A percentile compares a stretch with the other conserved stretches of the same genome.
phyloP scores from a whole-genome alignment of 1,139 yeast genomes.

The Geotrichum bryndzae region DNA sequence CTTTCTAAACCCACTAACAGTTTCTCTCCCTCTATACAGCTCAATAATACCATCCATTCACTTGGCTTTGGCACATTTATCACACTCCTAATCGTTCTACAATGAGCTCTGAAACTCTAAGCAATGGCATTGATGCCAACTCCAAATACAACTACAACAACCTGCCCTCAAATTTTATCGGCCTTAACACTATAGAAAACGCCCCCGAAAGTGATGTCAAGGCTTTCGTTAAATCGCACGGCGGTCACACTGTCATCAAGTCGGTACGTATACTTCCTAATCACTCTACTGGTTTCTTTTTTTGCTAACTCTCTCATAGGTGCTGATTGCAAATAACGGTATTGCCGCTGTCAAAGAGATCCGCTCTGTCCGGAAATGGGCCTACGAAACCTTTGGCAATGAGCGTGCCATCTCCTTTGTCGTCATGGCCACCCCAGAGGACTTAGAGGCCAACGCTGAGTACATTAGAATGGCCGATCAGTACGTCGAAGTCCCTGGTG shows the following conservation, averaged over 20 bases:
- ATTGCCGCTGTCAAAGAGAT: constrained; percentile 98
- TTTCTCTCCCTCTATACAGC: background rate
- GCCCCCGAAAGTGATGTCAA: constrained; percentile 75
- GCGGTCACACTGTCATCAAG: constrained; percentile 93
- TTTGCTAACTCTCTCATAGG: constrained; percentile 27
- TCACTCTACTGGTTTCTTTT: background rate
- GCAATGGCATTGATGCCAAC: constrained; percentile 2
- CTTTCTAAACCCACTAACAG: background rate
- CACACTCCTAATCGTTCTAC: background rate
- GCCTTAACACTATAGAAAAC: constrained; percentile 63
- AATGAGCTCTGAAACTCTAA: constrained; percentile 8
- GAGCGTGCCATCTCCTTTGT: constrained; percentile 91
- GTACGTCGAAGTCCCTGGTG: constrained; percentile 97
- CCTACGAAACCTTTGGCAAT: constrained; percentile 94
- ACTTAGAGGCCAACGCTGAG: constrained; percentile 92
- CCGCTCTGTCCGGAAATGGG: constrained; percentile 96
- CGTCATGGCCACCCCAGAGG: constrained; percentile 99
- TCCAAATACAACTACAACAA: constrained; percentile 26
- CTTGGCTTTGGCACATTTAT: constrained; percentile 1
- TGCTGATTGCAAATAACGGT: constrained; percentile 95
- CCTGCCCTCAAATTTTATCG: constrained; percentile 70
- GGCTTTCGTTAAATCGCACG: constrained; percentile 77
- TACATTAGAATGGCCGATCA: constrained; percentile 99
- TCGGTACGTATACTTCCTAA: constrained; percentile 36
- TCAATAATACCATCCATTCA: constrained; percentile 5